These are phyloP conservation scores for Madurella fahalii DNA, from an alignment of 2,329 filamentous ascomycete genomes.

Conservation along the genomic window DNA sequence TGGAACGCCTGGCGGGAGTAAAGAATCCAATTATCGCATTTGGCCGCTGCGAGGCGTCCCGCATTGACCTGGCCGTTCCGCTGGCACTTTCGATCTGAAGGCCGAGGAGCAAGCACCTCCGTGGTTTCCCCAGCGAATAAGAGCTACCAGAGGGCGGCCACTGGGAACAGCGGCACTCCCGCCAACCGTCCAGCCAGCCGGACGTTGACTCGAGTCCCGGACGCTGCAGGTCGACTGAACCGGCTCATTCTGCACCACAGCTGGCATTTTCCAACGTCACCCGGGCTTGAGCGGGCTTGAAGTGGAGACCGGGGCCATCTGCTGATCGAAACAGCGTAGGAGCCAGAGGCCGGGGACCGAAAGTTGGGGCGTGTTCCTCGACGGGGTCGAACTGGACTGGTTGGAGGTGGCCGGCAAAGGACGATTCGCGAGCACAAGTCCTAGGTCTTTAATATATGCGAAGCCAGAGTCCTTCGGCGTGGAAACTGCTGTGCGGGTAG, in stretches of 20 bases:
- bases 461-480: neutral
- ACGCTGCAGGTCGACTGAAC: constrained; percentile 24
- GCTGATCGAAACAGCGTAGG: constrained; percentile 11
- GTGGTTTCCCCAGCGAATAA: constrained; percentile 10
- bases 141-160: constrained; percentile 1
- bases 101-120: neutral
- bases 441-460: constrained; percentile 6
- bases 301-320: constrained; percentile 16
- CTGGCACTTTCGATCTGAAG: neutral
- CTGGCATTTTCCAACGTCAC: constrained; percentile 11
- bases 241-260: constrained; percentile 10
- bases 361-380: neutral
- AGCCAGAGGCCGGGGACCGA: constrained; percentile 2
- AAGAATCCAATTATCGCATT: neutral
- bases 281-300: constrained; percentile 10
- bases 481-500: neutral
- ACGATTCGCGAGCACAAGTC: constrained; percentile 11
- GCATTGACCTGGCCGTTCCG: neutral
- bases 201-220: constrained; percentile 7
- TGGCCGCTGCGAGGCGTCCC: neutral
- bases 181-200: constrained; percentile 1
- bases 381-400: neutral
- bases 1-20: neutral
- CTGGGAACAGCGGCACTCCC: constrained; percentile 1
- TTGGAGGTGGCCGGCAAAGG: neutral